phyloP scores from a whole-genome alignment of 1,284 basidiomycete species.

The Pyrrhoderma noxium region DNA sequence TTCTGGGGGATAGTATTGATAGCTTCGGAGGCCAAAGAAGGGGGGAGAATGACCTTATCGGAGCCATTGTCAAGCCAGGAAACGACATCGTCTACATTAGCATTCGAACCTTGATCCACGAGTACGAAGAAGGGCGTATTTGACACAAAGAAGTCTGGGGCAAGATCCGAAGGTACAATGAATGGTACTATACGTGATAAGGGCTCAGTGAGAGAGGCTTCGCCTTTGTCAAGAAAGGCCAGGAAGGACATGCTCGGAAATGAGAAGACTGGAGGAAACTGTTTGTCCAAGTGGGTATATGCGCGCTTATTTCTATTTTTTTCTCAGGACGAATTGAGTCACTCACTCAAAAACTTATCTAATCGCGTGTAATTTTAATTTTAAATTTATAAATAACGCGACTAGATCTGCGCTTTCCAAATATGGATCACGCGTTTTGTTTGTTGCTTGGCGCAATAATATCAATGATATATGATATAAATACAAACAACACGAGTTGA shows the following conservation, averaged over 20 bases:
- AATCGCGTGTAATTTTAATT: background rate
- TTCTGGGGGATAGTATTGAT: slow-evolving; percentile 64
- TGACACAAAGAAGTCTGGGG: slow-evolving; percentile 22
- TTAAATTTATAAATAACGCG: background rate
- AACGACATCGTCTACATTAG: slow-evolving; percentile 51
- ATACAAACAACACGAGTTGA: too few relatives aligned
- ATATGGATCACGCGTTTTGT: too few relatives aligned
- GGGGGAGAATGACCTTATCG: slow-evolving; percentile 69
- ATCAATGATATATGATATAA: too few relatives aligned
- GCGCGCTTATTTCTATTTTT: background rate
- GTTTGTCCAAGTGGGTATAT: background rate
- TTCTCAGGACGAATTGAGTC: too few relatives aligned
- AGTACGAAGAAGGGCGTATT: slow-evolving; percentile 43
- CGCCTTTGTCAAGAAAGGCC: slow-evolving; percentile 10
- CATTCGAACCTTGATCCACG: slow-evolving; percentile 43
- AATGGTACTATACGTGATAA: slow-evolving; percentile 13
- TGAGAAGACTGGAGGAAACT: background rate
- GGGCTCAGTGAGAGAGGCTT: slow-evolving; percentile 2
- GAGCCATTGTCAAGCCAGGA: slow-evolving; percentile 69
- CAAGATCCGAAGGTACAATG: slow-evolving; percentile 12
- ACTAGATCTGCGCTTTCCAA: background rate
- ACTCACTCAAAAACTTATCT: too few relatives aligned
- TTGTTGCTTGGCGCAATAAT: too few relatives aligned
- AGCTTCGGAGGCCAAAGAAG: slow-evolving; percentile 57
- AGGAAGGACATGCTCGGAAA: slow-evolving; percentile 15